Base-by-base conservation (phyloP, 2,329 filamentous ascomycete genomes). In the Coleophoma cylindrospora region DNA sequence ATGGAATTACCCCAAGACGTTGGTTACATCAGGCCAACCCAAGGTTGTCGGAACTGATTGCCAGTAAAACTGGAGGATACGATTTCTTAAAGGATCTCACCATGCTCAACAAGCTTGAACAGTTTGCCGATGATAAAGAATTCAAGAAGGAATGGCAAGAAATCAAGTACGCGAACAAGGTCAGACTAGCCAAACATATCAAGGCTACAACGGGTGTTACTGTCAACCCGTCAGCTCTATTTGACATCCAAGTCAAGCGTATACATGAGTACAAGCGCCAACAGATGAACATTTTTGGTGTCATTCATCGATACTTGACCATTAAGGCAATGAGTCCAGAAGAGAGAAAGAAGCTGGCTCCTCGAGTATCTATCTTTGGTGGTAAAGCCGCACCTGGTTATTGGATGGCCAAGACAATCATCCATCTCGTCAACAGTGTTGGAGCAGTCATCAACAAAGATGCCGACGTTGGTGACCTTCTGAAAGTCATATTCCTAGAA, bases 331-430 rank as follows among this genome's bases (percentile, higher is more conserved):
- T 96, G 86, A 82, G 79, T 21, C 76, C 89, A 0, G 89, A 91
- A 61, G 87, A 96, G 66, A 83, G 85, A 58, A 92, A 95, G 78
- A 94, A 94, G 73, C 78, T 89, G 53, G 81, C 86, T 41, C 90
- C 91, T 14, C 86, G 92, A 47, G 94, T 97, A 10, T 94, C 88
- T 50, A 95, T 99, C 68, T 97, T 99, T 66, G 94, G 94, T 65
- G 94, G 94, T 62, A 99, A 99, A 74, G 94, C 94, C 22, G 94
- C 94, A 2, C 94, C 94, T 0, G 94, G 94, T 14, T 99, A 99
- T 76, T 99, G 94, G 94, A 99, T 97, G 94, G 94, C 94, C 36
- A 99, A 99, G 81, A 95, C 94, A 38, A 91, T 96, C 59, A 99
- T 99, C 61, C 92, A 97, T 66, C 80, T 99, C 50, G 85, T 99